Percentiles rank a stretch among this genome's conserved stretches.
Evolutionary conservation across 1,139 yeast genomes (phyloP).

Genomic region (Candida glucosophila): DNA sequence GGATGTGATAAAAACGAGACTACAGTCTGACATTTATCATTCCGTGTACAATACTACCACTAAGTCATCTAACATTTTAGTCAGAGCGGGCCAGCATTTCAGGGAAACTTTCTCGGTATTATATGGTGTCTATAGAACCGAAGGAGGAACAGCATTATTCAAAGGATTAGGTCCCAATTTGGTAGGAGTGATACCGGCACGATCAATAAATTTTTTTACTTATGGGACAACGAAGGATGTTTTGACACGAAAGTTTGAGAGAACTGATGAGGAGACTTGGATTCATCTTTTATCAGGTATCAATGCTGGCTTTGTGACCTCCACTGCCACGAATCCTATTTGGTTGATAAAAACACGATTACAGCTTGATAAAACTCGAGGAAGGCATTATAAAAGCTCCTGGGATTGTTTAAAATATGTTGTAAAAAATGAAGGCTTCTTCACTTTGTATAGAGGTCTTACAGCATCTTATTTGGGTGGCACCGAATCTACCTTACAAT

Average conservation of each 20-base stretch:
- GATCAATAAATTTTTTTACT: constrained; percentile 93
- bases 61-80: constrained; percentile 29
- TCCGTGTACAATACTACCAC: constrained; percentile 31
- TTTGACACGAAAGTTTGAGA: constrained; percentile 52
- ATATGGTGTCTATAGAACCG: constrained; percentile 56
- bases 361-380: constrained; percentile 70
- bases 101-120: constrained; percentile 75
- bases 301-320: constrained; percentile 87
- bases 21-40: constrained; percentile 77
- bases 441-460: constrained; percentile 78
- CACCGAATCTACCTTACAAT: constrained; percentile 85
- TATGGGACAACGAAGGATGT: constrained; percentile 86
- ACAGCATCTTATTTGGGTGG: constrained; percentile 95
- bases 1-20: constrained; percentile 91
- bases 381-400: constrained; percentile 68
- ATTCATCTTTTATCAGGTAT: constrained; percentile 87
- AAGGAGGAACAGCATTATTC: constrained; percentile 81
- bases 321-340: constrained; percentile 97
- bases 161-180: constrained; percentile 94
- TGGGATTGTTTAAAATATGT: constrained; percentile 76
- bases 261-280: constrained; percentile 75
- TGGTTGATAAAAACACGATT: constrained; percentile 95
- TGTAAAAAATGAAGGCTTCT: constrained; percentile 66
- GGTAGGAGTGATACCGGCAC: constrained; percentile 97
- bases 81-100: constrained; percentile 59